Percentiles rank a stretch among this genome's conserved stretches.
These are phyloP conservation scores for Zizania palustris DNA, from an alignment of 202 grass and related monocot genomes.

Conservation along the genomic window DNA sequence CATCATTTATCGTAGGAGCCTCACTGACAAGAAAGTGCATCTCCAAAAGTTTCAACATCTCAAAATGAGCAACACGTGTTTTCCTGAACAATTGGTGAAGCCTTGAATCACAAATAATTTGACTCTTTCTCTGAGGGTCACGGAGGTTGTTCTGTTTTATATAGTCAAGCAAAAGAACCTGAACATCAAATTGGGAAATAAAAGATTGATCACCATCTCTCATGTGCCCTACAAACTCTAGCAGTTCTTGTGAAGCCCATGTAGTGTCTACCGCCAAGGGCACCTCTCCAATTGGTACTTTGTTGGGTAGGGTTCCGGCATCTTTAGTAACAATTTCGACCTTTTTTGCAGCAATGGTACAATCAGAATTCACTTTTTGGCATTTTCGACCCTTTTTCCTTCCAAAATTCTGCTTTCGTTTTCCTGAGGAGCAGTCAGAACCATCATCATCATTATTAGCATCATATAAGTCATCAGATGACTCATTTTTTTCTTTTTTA, in stretches of 20 bases:
- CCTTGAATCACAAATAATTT: conserved; percentile 88
- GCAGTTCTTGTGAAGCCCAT: conserved; percentile 86
- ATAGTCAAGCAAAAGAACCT: conserved; percentile 89
- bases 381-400: conserved; percentile 64
- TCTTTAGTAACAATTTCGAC: conserved; percentile 29
- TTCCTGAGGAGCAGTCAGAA: conserved; percentile 74
- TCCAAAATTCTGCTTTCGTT: conserved; percentile 54
- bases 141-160: conserved; percentile 95
- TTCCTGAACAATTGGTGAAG: conserved; percentile 82
- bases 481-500: conserved; percentile 72
- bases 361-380: conserved; percentile 34
- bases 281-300: conserved; percentile 49
- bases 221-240: conserved; percentile 94
- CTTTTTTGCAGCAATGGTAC: conserved; percentile 34
- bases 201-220: conserved; percentile 67
- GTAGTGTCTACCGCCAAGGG: conserved; percentile 44
- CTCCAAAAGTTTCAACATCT: conserved; percentile 98
- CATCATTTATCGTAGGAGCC: conserved; percentile 51
- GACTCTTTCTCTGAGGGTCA: conserved; percentile 86
- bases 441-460: no score
- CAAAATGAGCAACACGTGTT: conserved; percentile 89
- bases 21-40: conserved; percentile 79
- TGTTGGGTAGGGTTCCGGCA: conserved; percentile 35
- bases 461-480: conserved; percentile 86
- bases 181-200: conserved; percentile 84